These are phyloP conservation scores for Fraxinus americana DNA, from an alignment of 257 asterid genomes.

Conservation along the genomic window DNA sequence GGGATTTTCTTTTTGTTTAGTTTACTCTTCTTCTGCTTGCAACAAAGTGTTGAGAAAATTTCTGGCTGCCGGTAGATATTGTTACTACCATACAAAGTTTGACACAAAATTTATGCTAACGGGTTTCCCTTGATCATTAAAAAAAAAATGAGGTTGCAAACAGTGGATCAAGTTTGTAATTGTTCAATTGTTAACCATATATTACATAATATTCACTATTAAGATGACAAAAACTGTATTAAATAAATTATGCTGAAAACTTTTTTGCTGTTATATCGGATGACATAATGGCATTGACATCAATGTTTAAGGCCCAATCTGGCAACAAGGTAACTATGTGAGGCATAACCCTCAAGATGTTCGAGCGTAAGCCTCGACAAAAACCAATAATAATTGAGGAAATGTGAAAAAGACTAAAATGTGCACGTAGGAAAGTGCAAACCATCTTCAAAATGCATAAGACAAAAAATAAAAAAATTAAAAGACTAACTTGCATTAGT, in stretches of 20 bases:
- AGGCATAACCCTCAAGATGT: no score
- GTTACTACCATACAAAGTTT: conserved; percentile 3
- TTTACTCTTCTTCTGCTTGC: conserved; percentile 12
- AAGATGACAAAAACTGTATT: background rate
- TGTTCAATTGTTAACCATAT: background rate
- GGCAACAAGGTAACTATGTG: background rate
- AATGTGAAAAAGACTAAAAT: background rate
- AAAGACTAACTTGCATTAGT: background rate
- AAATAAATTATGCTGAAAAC: background rate
- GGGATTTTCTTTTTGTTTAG: background rate
- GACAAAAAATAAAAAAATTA: background rate
- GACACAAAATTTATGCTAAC: background rate
- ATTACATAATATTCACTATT: background rate
- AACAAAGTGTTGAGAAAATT: background rate
- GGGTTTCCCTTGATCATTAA: conserved; percentile 4
- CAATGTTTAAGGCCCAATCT: background rate
- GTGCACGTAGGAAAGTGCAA: background rate
- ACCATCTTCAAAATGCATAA: background rate
- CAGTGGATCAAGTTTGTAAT: conserved; percentile 2
- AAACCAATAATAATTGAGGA: no score
- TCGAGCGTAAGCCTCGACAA: background rate
- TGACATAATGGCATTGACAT: background rate
- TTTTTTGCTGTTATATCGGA: background rate
- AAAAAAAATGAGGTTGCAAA: conserved; percentile 6
- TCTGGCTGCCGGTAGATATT: background rate